Evolutionary conservation across 148 eudicot genomes (phyloP), one percentile per base, ranked within the genome.

Genomic region (Rhododendron williamsianum): DNA sequence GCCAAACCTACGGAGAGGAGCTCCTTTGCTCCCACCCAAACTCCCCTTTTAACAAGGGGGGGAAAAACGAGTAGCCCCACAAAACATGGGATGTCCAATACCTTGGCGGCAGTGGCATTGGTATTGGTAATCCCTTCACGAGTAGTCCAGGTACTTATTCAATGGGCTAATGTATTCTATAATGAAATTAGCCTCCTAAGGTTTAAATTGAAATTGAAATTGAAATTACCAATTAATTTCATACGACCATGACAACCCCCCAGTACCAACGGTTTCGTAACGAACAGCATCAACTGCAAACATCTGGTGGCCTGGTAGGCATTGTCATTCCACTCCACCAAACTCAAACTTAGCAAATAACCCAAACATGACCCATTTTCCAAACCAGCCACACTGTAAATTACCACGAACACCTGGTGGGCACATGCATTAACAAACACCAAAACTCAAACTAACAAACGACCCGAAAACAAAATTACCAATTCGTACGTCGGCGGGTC

Each of bases 401-500:
- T 18, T 81, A 33, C 35, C 83, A 52, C 84, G 54, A 81, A 86
- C 87, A 81, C 11, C 16, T 67, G 23, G 54, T 81, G 71, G 49
- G 84, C 54, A 71, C 45, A 80, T 43, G 6, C 23, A n/a, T 65
- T 82, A 67, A 58, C 63, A 58, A 30, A 56, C 15, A 81, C 15
- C 33, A 21, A 58, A 36, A 13, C 56, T 52, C 38, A 69, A 43
- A 82, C 27, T 23, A 23, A 46, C 41, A 52, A 3, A 9, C 38
- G 48, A 19, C 72, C 18, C 71, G 23, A 45, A 58, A 56, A 43
- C 83, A 33, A 12, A 60, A 80, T 82, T 74, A 97, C 99, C 93
- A 97, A 84, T 38, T 88, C 89, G 90, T 94, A 96, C 3, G 94
- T 96, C 78, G 89, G 93, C 30, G 86, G 80, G 41, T 97, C 98